A percentile compares a stretch with the other conserved stretches of the same genome.
These are phyloP conservation scores for Naganishia cerealis DNA, from an alignment of 1,284 basidiomycete genomes.

Conservation along the genomic window DNA sequence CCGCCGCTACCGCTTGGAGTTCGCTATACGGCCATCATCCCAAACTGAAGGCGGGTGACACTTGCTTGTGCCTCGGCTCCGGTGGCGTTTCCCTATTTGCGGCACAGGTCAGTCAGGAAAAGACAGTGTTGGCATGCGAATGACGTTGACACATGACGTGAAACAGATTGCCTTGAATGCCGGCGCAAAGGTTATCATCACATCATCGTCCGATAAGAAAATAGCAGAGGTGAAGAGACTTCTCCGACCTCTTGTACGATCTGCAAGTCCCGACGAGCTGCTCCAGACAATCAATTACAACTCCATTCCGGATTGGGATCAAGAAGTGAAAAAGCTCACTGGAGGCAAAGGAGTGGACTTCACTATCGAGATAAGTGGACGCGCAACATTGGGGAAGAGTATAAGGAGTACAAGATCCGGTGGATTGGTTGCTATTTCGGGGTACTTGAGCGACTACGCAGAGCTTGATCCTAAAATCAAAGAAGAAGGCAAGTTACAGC, in stretches of 20 bases:
- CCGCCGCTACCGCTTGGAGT: slow-evolving; percentile 54
- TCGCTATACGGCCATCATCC: slow-evolving; percentile 52
- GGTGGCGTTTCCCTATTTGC: slow-evolving; percentile 56
- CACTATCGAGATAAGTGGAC: slow-evolving; percentile 50
- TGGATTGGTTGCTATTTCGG: slow-evolving; percentile 45
- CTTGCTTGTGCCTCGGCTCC: slow-evolving; percentile 54
- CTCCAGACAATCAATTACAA: slow-evolving; percentile 48
- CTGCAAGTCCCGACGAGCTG: slow-evolving; percentile 35
- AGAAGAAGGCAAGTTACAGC: slow-evolving; percentile 39
- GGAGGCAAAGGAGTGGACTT: slow-evolving; percentile 46
- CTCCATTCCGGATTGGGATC: slow-evolving; percentile 51
- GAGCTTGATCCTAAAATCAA: slow-evolving; percentile 24
- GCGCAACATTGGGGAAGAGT: slow-evolving; percentile 43
- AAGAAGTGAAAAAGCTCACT: slow-evolving; percentile 47
- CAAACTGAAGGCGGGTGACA: slow-evolving; percentile 50
- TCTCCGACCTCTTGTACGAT: slow-evolving; percentile 39
- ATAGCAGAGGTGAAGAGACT: slow-evolving; percentile 44
- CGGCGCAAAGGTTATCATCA: slow-evolving; percentile 52
- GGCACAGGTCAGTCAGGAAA: slow-evolving; percentile 42
- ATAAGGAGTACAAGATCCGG: slow-evolving; percentile 41
- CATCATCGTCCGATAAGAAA: slow-evolving; percentile 52
- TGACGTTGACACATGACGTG: background rate
- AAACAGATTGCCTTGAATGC: slow-evolving; percentile 46
- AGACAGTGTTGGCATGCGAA: background rate
- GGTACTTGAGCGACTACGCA: slow-evolving; percentile 34